phyloP scores from a whole-genome alignment of 306 rosid species.

The Medicago arabica region DNA sequence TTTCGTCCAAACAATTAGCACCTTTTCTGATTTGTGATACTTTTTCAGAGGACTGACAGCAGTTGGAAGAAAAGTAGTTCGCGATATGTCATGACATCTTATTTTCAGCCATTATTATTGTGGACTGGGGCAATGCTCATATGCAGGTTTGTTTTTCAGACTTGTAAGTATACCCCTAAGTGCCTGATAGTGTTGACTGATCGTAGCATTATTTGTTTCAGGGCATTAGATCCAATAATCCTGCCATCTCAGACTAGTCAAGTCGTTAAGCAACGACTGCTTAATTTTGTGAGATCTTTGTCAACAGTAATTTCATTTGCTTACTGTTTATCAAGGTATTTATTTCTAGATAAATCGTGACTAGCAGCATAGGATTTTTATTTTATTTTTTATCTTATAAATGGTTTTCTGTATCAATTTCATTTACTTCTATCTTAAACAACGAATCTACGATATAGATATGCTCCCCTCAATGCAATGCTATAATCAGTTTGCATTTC shows the following conservation, averaged over 20 bases:
- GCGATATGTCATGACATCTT: slow-evolving; percentile 63
- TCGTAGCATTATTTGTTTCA: slow-evolving; percentile 50
- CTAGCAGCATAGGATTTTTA: slow-evolving; percentile 3
- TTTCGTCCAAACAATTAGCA: slow-evolving; percentile 30
- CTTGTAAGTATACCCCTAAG: slow-evolving; percentile 22
- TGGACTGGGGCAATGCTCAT: slow-evolving; percentile 86
- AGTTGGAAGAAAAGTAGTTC: slow-evolving; percentile 90
- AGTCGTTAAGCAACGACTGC: slow-evolving; percentile 81
- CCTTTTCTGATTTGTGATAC: slow-evolving; percentile 36
- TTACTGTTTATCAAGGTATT: slow-evolving; percentile 84
- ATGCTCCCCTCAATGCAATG: slow-evolving; percentile 17
- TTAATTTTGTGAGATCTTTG: slow-evolving; percentile 77
- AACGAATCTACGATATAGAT: slow-evolving; percentile 14
- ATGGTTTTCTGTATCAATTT: slow-evolving; percentile 20
- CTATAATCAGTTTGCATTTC: slow-evolving; percentile 29
- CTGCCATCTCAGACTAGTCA: slow-evolving; percentile 83
- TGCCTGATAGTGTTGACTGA: slow-evolving; percentile 46
- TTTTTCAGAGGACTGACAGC: slow-evolving; percentile 73
- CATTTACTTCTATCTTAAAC: slow-evolving; percentile 1
- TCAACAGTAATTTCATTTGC: slow-evolving; percentile 94
- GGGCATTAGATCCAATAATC: slow-evolving; percentile 87
- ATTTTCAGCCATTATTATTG: slow-evolving; percentile 83
- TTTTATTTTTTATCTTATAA: neutral
- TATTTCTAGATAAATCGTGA: slow-evolving; percentile 24
- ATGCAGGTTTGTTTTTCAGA: slow-evolving; percentile 75